These are phyloP conservation scores for Penicillium sp. DNA, from an alignment of 2,329 filamentous ascomycete species.

Conservation along the genomic window DNA sequence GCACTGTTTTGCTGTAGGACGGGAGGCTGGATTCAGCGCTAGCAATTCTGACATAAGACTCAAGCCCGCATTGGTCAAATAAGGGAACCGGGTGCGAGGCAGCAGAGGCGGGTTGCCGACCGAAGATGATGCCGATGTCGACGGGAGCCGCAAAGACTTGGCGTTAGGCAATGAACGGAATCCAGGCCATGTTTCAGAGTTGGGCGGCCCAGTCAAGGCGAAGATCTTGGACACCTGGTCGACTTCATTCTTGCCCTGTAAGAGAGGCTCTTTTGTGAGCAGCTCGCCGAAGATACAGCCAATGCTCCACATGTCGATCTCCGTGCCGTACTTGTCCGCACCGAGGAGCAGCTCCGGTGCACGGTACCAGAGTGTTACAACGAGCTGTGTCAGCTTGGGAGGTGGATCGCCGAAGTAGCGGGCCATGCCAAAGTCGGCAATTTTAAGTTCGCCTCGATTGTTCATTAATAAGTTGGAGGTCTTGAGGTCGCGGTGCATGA, in stretches of 20 bases:
- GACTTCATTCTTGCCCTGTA: slow-evolving; percentile 90
- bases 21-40: slow-evolving; percentile 66
- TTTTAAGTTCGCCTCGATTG: slow-evolving; percentile 90
- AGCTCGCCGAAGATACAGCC: slow-evolving; percentile 96
- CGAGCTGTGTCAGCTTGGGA: slow-evolving; percentile 79
- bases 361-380: slow-evolving; percentile 97
- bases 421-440: slow-evolving; percentile 98
- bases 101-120: slow-evolving; percentile 46
- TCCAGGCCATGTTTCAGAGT: slow-evolving; percentile 76
- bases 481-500: slow-evolving; percentile 90
- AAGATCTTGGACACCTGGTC: slow-evolving; percentile 88
- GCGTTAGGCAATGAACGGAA: slow-evolving; percentile 88
- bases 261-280: slow-evolving; percentile 73
- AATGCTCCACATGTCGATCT: slow-evolving; percentile 92
- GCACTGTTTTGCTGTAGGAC: slow-evolving; percentile 71
- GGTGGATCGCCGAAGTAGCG: slow-evolving; percentile 79
- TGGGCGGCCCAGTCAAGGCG: slow-evolving; percentile 81
- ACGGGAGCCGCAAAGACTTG: slow-evolving; percentile 69
- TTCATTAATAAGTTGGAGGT: slow-evolving; percentile 92
- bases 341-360: slow-evolving; percentile 87
- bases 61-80: slow-evolving; percentile 72
- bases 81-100: slow-evolving; percentile 75
- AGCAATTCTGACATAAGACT: slow-evolving; percentile 68
- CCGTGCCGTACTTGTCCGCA: slow-evolving; percentile 67
- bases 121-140: slow-evolving; percentile 35